Percentiles rank a stretch among this genome's conserved stretches.
Evolutionary conservation across 768 basidiomycete genomes (phyloP).

Genomic region (Lepiota venenata): DNA sequence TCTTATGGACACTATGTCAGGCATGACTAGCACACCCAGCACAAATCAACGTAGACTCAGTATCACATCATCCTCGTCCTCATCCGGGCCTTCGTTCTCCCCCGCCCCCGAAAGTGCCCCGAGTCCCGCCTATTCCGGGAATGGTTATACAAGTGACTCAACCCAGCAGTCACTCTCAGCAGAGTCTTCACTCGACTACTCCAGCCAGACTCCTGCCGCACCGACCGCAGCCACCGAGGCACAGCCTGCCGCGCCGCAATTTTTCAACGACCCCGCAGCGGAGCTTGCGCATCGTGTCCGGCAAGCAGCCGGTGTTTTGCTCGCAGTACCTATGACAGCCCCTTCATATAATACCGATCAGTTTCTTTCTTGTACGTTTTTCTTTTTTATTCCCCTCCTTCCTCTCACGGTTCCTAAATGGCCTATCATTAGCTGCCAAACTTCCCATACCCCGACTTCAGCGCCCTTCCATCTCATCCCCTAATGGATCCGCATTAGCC

Average conservation of each 20-base stretch:
- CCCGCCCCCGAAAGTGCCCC: conserved; percentile 40
- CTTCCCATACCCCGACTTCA: conserved; percentile 37
- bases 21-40: conserved; percentile 23
- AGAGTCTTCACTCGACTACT: neutral
- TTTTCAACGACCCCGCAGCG: conserved; percentile 28
- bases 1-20: conserved; percentile 20
- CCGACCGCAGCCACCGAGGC: conserved; percentile 8
- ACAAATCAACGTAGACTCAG: conserved; percentile 42
- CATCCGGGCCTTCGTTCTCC: conserved; percentile 52
- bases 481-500: neutral
- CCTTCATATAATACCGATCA: conserved; percentile 26
- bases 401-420: conserved; percentile 4
- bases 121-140: conserved; percentile 16
- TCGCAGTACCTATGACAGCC: conserved; percentile 41
- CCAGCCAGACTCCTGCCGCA: neutral
- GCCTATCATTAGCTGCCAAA: conserved; percentile 23
- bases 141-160: conserved; percentile 21
- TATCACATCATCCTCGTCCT: conserved; percentile 51
- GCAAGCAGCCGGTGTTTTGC: conserved; percentile 54
- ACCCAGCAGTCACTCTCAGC: conserved; percentile 17
- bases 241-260: neutral
- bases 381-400: neutral
- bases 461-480: conserved; percentile 21
- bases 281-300: conserved; percentile 48
- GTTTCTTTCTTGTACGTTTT: conserved; percentile 20